Evolutionary conservation across 495 filamentous ascomycete species (phyloP).

Genomic region (Neurospora sp.): DNA sequence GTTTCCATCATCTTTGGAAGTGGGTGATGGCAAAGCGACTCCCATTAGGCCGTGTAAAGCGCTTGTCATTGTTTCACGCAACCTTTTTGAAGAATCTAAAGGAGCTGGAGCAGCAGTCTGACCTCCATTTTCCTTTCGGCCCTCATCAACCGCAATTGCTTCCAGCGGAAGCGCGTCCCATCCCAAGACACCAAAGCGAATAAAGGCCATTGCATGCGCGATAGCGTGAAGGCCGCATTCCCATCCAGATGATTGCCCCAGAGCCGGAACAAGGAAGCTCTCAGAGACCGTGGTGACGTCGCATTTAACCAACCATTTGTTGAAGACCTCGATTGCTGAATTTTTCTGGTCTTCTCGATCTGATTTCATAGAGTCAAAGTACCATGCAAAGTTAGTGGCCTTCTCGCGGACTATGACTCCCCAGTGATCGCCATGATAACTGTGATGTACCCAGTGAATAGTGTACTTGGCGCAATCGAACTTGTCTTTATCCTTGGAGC

Average conservation of each 20-base stretch:
- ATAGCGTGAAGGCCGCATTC: slow-evolving; percentile 11
- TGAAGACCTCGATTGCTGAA: neutral
- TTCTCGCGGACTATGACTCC: neutral
- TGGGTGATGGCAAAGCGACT: neutral
- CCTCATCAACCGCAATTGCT: neutral
- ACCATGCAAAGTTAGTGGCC: neutral
- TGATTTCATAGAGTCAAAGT: neutral
- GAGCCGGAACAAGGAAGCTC: neutral
- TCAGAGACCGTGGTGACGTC: neutral
- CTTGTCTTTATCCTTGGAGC: neutral
- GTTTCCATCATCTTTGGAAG: neutral
- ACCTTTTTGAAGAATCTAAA: neutral
- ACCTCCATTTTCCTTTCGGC: neutral
- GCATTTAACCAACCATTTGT: neutral
- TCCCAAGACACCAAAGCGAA: slow-evolving; percentile 7
- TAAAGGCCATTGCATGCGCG: slow-evolving; percentile 8
- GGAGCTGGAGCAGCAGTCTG: neutral
- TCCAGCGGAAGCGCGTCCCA: neutral
- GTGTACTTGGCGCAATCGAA: neutral
- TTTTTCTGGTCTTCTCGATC: neutral
- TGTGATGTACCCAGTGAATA: neutral
- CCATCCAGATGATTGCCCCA: neutral
- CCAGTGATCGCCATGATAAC: neutral
- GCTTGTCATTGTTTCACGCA: neutral
- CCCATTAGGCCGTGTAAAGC: neutral